Evolutionary conservation across 768 basidiomycete species (phyloP).

Genomic region (Imleria badia): DNA sequence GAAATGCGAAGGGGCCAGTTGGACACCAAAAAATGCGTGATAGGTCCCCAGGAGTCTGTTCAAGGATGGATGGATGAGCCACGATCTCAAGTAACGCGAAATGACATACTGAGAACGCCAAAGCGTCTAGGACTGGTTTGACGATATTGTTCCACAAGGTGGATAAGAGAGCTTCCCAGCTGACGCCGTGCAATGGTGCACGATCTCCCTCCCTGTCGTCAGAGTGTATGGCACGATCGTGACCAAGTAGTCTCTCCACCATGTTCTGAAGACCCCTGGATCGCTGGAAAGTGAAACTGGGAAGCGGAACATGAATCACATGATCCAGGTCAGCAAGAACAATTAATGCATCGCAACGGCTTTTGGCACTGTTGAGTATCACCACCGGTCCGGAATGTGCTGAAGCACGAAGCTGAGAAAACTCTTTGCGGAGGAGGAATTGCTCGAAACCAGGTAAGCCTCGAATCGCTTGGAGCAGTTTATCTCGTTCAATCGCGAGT

Average conservation of each 20-base stretch:
- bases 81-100: background rate
- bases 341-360: no score
- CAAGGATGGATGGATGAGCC: background rate
- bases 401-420: no score
- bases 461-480: no score
- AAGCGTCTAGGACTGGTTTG: slow-evolving; percentile 1
- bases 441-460: slow-evolving; percentile 17
- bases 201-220: background rate
- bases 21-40: no score
- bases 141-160: slow-evolving; percentile 5
- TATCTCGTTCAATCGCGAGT: no score
- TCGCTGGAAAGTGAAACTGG: background rate
- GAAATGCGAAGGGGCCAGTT: no score
- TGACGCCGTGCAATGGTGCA: background rate
- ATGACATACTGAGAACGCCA: slow-evolving; percentile 1
- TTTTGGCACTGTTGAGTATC: no score
- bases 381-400: no score
- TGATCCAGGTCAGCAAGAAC: no score
- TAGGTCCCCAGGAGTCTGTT: no score
- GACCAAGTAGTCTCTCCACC: background rate
- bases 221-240: background rate
- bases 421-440: no score
- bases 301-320: slow-evolving; percentile 4
- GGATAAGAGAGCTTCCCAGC: background rate
- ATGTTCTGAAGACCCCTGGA: background rate